Percentiles rank a stretch among this genome's conserved stretches.
Conservation (phyloP, 306 rosid genomes). For the Acacia crassicarpa region DNA sequence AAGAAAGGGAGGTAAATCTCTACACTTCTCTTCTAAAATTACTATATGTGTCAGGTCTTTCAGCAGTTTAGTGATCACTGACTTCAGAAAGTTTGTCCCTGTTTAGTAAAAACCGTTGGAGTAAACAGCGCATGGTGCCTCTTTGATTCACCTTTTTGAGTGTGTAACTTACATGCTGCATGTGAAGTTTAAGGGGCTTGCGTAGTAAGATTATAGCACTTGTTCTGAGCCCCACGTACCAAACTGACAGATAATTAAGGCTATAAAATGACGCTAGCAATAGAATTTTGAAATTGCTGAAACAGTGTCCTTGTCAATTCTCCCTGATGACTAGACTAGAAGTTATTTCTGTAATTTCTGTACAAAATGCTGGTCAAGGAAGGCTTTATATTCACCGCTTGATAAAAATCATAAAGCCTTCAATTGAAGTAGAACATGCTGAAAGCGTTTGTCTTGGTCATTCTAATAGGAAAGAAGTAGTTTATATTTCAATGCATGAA, state of each 20-base stretch:
- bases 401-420: background rate
- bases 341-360: background rate
- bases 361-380: background rate
- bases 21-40: background rate
- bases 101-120: background rate
- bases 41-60: background rate
- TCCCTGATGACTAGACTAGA: background rate
- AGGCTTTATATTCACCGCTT: background rate
- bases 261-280: background rate
- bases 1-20: slow-evolving; percentile 28
- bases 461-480: background rate
- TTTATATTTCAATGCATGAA: background rate
- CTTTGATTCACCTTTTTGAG: slow-evolving; percentile 4
- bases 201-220: background rate
- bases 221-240: background rate
- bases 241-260: background rate
- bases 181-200: background rate
- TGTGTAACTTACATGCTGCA: background rate
- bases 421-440: background rate
- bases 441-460: background rate
- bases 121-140: background rate
- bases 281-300: background rate
- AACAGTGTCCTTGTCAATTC: background rate
- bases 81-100: background rate
- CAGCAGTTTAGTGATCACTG: background rate